Percentiles rank a stretch among this genome's conserved stretches.
Evolutionary conservation across 2,329 filamentous ascomycete species (phyloP).

Genomic region (Cadophora luteo-olivacea): DNA sequence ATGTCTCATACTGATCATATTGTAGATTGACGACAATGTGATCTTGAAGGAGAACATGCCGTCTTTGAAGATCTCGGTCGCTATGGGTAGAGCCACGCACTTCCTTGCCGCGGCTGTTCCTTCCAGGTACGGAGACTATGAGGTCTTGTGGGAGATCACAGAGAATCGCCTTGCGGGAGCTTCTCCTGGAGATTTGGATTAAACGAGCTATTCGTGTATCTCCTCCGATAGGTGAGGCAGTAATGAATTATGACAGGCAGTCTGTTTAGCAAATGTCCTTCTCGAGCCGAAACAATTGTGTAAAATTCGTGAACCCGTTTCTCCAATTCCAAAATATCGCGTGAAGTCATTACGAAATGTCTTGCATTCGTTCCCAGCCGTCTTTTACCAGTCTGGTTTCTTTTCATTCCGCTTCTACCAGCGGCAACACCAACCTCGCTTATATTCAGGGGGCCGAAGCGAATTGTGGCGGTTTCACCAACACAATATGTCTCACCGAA

Average conservation of each 20-base stretch:
- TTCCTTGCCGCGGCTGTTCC: slow-evolving; percentile 25
- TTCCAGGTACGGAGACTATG: slow-evolving; percentile 26
- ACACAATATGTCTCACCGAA: background rate
- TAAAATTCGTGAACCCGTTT: background rate
- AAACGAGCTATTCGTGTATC: background rate
- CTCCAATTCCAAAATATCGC: background rate
- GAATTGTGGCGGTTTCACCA: slow-evolving; percentile 7
- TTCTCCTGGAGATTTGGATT: slow-evolving; percentile 26
- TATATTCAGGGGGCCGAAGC: slow-evolving; percentile 9
- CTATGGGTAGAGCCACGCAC: slow-evolving; percentile 25
- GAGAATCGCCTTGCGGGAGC: slow-evolving; percentile 27
- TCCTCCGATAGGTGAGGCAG: background rate
- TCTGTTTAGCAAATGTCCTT: background rate
- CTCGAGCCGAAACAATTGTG: background rate
- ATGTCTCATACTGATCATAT: background rate
- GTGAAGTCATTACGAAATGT: background rate
- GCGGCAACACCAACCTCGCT: background rate
- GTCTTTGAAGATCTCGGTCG: slow-evolving; percentile 27
- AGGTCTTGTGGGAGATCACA: slow-evolving; percentile 28
- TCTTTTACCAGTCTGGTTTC: no score
- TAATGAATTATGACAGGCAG: background rate
- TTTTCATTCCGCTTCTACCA: background rate
- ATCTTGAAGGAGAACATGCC: slow-evolving; percentile 26
- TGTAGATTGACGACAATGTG: slow-evolving; percentile 20
- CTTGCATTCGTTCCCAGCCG: background rate